Evolutionary conservation across 768 basidiomycete species (phyloP).

Genomic region (Rhodotorula diobovata): DNA sequence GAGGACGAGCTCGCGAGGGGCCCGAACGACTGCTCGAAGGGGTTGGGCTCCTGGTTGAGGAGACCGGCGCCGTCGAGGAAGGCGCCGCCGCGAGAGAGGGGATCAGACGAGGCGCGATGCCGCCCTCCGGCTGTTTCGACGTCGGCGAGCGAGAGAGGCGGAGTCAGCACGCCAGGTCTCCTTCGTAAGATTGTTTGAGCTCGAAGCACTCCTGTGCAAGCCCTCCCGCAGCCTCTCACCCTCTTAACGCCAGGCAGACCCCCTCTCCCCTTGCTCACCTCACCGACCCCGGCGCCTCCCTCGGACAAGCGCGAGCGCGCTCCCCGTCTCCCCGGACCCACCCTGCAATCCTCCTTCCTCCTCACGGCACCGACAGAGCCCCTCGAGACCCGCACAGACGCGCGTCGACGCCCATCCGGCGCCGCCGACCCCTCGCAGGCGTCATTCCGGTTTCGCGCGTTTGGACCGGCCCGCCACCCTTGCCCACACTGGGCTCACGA

Average conservation of each 20-base stretch:
- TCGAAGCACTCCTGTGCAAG: too few relatives aligned
- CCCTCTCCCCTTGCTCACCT: not conserved
- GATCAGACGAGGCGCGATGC: constrained; percentile 36
- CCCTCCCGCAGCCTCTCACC: too few relatives aligned
- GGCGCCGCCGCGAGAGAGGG: constrained; percentile 36
- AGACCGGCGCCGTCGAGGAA: constrained; percentile 26
- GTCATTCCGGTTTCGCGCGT: not conserved
- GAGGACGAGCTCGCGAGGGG: constrained; percentile 49
- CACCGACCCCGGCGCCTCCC: not conserved
- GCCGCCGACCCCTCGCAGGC: not conserved
- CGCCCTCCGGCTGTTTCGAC: not conserved
- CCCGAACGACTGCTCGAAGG: constrained; percentile 86
- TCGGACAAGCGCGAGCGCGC: too few relatives aligned
- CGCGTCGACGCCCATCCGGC: not conserved
- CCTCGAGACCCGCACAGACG: not conserved
- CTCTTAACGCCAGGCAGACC: too few relatives aligned
- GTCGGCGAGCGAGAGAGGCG: not conserved
- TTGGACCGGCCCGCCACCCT: too few relatives aligned
- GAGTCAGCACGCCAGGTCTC: too few relatives aligned
- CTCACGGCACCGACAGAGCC: not conserved
- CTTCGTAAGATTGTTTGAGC: not conserved
- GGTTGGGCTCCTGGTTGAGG: constrained; percentile 70
- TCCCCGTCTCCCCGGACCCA: not conserved
- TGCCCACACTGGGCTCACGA: too few relatives aligned
- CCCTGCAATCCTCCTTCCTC: too few relatives aligned